Base-by-base conservation (phyloP, 345 rosid species). In the Alliaria petiolata region DNA sequence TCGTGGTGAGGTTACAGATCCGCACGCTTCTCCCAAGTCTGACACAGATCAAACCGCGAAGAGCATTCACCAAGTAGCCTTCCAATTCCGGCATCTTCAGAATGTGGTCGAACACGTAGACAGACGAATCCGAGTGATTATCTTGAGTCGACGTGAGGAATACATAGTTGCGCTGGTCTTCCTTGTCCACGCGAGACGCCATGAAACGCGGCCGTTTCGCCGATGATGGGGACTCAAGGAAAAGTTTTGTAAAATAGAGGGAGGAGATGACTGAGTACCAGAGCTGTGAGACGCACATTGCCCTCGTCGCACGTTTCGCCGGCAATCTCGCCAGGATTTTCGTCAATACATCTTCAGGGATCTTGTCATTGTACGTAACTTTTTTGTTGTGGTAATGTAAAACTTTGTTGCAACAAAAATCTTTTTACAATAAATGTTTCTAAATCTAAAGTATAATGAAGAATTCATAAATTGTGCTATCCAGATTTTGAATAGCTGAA, bases 1-100 rank as follows among this genome's bases (percentile, higher is more conserved):
- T 64, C 4, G 56, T 64, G 13, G 69, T 64, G 43, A 64, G 55
- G 44, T 64, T 64, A 64, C 20, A 64, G 44, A 64, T 64, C 5
- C 53, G 44, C 31, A 46, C 30, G 0, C 19, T 19, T 46, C 19
- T 20, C 31, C 42, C 12, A 8, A 17, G 1, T 30, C 67, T 62
- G 54, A 62, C 4, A 62, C 67, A 45, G 1, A 62, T 3, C 42
- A 62, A 14, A 42, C 67, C 42, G 0, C 54, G 54, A 47, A 64
- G 56, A 47, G 31, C 69, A 2, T 6, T 63, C 56, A 46, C 55
- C 13, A 45, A 33, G 44, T 5, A 7, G 55, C 68, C 50, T 45
- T 11, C 50, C 50, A 45, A 1, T 45, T 22, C 50, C 8, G 25
- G 25, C 30, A 47, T 36, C 31, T 14, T 3, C 46, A 58, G 17